Conservation (phyloP, 768 basidiomycete species). For the Suillus spraguei region DNA sequence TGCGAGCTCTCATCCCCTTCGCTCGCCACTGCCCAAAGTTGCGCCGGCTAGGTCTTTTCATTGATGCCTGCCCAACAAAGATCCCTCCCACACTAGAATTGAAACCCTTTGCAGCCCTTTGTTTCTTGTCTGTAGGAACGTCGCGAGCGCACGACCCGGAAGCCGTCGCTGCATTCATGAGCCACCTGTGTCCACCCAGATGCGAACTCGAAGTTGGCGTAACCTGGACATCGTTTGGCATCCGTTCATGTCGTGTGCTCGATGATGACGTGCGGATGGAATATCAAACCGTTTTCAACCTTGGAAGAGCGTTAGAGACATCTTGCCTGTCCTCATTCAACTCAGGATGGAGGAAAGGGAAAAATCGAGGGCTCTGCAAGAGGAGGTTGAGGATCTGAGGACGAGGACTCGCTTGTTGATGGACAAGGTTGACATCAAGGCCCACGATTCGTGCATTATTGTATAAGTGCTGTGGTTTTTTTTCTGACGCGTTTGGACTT, state of each 20-base stretch:
- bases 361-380: conserved; percentile 38
- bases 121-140: conserved; percentile 48
- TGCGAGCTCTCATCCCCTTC: conserved; percentile 42
- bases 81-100: conserved; percentile 17
- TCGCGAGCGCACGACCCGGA: conserved; percentile 47
- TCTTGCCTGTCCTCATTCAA: conserved; percentile 47
- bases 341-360: conserved; percentile 48
- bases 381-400: conserved; percentile 53
- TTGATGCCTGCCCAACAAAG: conserved; percentile 34
- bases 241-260: conserved; percentile 18
- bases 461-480: conserved; percentile 19
- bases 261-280: conserved; percentile 1
- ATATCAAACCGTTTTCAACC: conserved; percentile 28
- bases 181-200: conserved; percentile 47
- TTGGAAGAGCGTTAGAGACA: conserved; percentile 46
- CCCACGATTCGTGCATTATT: conserved; percentile 32
- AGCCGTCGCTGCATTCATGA: conserved; percentile 53
- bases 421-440: conserved; percentile 30
- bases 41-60: conserved; percentile 37
- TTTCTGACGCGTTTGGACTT: background rate
- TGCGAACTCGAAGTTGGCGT: conserved; percentile 49
- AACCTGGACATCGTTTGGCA: conserved; percentile 43
- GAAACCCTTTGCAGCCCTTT: conserved; percentile 23
- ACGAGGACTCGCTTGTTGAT: conserved; percentile 46
- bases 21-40: conserved; percentile 42